These are phyloP conservation scores for Entomortierella parvispora DNA, from an alignment of 192 early-diverging fungal species.

Conservation along the genomic window DNA sequence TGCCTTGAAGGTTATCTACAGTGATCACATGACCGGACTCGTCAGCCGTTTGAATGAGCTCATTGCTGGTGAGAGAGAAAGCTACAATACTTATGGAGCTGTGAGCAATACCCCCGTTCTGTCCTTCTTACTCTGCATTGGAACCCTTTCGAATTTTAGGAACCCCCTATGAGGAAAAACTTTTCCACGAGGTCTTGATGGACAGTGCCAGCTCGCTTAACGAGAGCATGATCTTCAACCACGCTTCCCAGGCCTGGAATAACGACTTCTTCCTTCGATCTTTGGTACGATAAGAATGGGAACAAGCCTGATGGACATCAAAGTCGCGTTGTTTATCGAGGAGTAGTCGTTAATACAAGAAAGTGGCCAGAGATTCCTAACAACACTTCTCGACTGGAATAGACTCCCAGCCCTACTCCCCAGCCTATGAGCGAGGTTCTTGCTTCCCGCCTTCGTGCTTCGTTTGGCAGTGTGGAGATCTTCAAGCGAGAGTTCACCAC, in stretches of 20 bases:
- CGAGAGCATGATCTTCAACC: conserved; percentile 54
- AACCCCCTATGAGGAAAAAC: conserved; percentile 43
- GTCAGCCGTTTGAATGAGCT: conserved; percentile 54
- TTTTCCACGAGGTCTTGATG: conserved; percentile 41
- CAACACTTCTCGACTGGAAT: neutral
- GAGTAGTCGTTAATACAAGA: too few relatives aligned
- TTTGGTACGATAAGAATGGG: conserved; percentile 35
- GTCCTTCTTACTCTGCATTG: too few relatives aligned
- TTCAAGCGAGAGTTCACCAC: conserved; percentile 52
- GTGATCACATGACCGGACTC: conserved; percentile 44
- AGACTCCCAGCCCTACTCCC: conserved; percentile 5
- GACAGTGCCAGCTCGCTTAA: conserved; percentile 48
- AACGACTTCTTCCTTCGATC: conserved; percentile 59
- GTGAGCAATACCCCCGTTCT: neutral
- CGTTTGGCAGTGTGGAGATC: conserved; percentile 36
- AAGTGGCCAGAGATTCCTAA: too few relatives aligned
- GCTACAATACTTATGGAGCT: neutral
- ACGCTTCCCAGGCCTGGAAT: conserved; percentile 57
- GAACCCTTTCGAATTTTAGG: too few relatives aligned
- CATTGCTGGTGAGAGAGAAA: conserved; percentile 28
- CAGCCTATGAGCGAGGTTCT: conserved; percentile 35
- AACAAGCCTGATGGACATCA: too few relatives aligned
- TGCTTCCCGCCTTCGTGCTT: conserved; percentile 21
- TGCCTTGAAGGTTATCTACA: conserved; percentile 47
- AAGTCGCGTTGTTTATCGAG: too few relatives aligned